These are phyloP conservation scores for Heritiera littoralis DNA, from an alignment of 345 rosid genomes.

Conservation along the genomic window DNA sequence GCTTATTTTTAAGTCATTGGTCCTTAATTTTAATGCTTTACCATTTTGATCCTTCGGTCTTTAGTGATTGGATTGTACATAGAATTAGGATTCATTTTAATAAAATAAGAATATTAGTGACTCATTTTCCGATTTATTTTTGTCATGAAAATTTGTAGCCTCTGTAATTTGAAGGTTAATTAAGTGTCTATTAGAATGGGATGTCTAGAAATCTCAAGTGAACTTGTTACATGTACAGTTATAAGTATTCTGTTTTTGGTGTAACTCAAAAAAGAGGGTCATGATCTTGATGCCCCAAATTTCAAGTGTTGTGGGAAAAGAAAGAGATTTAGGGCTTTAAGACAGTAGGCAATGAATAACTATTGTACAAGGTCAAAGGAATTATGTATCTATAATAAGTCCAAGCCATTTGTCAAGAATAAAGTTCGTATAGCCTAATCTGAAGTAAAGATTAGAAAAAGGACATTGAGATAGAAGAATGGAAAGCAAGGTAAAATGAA, in stretches of 20 bases:
- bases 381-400: background rate
- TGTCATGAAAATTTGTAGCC: background rate
- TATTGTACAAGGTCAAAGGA: background rate
- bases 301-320: constrained; percentile 5
- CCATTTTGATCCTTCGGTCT: constrained; percentile 5
- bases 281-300: background rate
- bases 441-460: background rate
- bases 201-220: background rate
- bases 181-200: background rate
- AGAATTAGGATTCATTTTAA: background rate
- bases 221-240: background rate
- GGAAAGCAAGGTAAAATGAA: constrained; percentile 5
- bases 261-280: background rate
- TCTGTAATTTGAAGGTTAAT: background rate
- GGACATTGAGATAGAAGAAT: background rate
- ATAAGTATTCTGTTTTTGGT: background rate
- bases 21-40: background rate
- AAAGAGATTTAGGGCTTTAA: background rate
- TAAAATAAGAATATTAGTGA: background rate
- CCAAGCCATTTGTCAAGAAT: background rate
- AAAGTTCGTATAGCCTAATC: background rate
- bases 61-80: background rate
- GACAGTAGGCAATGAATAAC: background rate
- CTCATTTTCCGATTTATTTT: background rate
- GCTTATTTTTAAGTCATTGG: background rate